Evolutionary conservation across 768 basidiomycete genomes (phyloP).

Genomic region (Boletellus sp.): DNA sequence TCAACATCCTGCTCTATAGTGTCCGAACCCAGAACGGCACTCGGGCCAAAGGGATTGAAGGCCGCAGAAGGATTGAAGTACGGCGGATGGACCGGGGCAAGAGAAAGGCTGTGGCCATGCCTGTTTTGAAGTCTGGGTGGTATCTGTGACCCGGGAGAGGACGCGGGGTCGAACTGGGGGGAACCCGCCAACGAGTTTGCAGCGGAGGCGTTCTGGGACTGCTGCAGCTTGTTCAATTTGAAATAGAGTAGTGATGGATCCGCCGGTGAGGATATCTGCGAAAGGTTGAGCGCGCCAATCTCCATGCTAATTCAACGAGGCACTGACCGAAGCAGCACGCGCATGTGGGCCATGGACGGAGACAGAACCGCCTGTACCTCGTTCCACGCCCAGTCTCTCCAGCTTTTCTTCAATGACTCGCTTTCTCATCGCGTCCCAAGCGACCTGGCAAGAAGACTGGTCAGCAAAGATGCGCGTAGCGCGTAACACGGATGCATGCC

Average conservation of each 20-base stretch:
- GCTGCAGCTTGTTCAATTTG: conserved; percentile 81
- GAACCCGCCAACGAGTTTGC: conserved; percentile 58
- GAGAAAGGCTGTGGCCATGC: conserved; percentile 73
- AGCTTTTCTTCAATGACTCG: conserved; percentile 77
- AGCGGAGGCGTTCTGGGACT: conserved; percentile 53
- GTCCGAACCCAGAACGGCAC: conserved; percentile 53
- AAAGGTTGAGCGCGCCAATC: conserved; percentile 1
- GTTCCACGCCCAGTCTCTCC: conserved; percentile 75
- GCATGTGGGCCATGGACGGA: conserved; percentile 73
- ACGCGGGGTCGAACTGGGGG: conserved; percentile 55
- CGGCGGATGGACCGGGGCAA: conserved; percentile 42
- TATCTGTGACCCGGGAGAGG: conserved; percentile 46
- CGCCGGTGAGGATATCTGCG: conserved; percentile 85
- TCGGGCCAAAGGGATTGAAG: conserved; percentile 65
- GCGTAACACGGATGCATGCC: conserved; percentile 38
- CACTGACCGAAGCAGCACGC: conserved; percentile 77
- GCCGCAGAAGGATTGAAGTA: conserved; percentile 37
- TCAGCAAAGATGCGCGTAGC: conserved; percentile 5
- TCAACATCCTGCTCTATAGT: conserved; percentile 34
- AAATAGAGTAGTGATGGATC: conserved; percentile 79
- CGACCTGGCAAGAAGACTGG: conserved; percentile 40
- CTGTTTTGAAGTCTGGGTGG: conserved; percentile 45
- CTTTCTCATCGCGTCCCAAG: conserved; percentile 73
- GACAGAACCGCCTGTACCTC: conserved; percentile 46
- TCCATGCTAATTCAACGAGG: conserved; percentile 20